These are phyloP conservation scores for Mycena latifolia DNA, from an alignment of 768 basidiomycete genomes.

Conservation along the genomic window DNA sequence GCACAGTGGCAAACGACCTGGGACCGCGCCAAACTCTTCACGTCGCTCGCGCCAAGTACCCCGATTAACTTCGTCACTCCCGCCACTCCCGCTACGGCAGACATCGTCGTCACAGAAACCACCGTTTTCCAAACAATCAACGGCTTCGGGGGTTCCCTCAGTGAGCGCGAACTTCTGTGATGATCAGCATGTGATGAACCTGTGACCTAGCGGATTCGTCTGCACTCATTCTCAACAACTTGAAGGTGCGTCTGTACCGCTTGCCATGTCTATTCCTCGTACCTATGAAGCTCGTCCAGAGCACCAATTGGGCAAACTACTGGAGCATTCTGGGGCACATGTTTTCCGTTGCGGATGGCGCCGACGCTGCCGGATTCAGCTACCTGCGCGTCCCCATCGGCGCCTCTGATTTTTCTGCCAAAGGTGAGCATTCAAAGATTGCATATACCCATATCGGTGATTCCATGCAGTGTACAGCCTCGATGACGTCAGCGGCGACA, in stretches of 20 bases:
- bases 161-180: conserved; percentile 57
- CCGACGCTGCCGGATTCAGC: conserved; percentile 73
- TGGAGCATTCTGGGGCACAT: conserved; percentile 68
- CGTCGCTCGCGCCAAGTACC: conserved; percentile 56
- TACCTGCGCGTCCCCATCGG: conserved; percentile 80
- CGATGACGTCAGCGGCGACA: conserved; percentile 72
- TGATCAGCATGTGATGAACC: not conserved
- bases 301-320: conserved; percentile 66
- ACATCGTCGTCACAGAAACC: conserved; percentile 71
- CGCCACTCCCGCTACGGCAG: conserved; percentile 66
- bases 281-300: conserved; percentile 54
- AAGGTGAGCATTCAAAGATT: conserved; percentile 49
- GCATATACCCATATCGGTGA: not conserved
- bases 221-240: conserved; percentile 68
- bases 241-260: conserved; percentile 64
- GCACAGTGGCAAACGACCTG: conserved; percentile 71
- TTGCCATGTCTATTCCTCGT: not conserved
- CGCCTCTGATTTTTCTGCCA: conserved; percentile 79
- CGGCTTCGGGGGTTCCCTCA: conserved; percentile 70
- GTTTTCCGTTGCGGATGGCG: conserved; percentile 72
- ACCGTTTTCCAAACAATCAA: conserved; percentile 69
- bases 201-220: conserved; percentile 75
- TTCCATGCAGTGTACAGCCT: conserved; percentile 72
- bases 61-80: conserved; percentile 71
- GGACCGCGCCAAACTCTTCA: conserved; percentile 65